Percentiles rank a stretch among this genome's conserved stretches.
phyloP scores from a whole-genome alignment of 148 eudicot species.

The Chenopodium suecicum region DNA sequence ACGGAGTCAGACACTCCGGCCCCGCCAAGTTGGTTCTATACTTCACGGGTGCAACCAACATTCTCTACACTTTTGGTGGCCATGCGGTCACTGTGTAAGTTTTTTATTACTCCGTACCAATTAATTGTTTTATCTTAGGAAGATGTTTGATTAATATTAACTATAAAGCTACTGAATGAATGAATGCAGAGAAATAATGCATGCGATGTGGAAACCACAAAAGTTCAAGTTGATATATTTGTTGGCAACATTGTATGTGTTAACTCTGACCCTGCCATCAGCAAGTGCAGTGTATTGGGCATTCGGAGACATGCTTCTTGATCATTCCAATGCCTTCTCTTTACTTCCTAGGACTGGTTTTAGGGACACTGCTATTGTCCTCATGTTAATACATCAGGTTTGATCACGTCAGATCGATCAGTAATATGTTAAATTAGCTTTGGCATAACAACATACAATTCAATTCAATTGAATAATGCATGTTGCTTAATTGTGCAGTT shows the following conservation, averaged over 20 bases:
- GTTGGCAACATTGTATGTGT: constrained; percentile 68
- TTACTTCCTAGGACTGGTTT: constrained; percentile 60
- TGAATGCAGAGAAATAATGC: constrained; percentile 68
- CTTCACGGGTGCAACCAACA: constrained; percentile 88
- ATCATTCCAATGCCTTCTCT: constrained; percentile 70
- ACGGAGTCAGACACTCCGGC: constrained; percentile 71
- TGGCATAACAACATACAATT: too few species aligned
- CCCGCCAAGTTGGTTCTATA: constrained; percentile 65
- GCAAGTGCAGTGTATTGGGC: constrained; percentile 91
- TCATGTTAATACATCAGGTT: constrained; percentile 87
- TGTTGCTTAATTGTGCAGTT: constrained; percentile 38
- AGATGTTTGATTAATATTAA: too few species aligned
- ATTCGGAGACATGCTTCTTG: constrained; percentile 65
- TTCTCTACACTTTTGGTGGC: constrained; percentile 81
- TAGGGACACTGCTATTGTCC: constrained; percentile 66
- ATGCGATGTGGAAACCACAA: constrained; percentile 88
- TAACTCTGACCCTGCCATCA: constrained; percentile 77
- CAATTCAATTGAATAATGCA: neutral
- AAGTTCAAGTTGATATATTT: constrained; percentile 75
- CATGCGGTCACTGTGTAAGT: constrained; percentile 85
- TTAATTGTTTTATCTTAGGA: too few species aligned
- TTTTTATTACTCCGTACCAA: neutral
- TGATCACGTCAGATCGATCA: neutral
- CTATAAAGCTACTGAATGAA: too few species aligned
- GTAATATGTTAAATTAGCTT: too few species aligned